Evolutionary conservation across 2,329 filamentous ascomycete genomes (phyloP), one percentile per base, ranked within the genome.

Genomic region (Fusarium brachygibbosum): DNA sequence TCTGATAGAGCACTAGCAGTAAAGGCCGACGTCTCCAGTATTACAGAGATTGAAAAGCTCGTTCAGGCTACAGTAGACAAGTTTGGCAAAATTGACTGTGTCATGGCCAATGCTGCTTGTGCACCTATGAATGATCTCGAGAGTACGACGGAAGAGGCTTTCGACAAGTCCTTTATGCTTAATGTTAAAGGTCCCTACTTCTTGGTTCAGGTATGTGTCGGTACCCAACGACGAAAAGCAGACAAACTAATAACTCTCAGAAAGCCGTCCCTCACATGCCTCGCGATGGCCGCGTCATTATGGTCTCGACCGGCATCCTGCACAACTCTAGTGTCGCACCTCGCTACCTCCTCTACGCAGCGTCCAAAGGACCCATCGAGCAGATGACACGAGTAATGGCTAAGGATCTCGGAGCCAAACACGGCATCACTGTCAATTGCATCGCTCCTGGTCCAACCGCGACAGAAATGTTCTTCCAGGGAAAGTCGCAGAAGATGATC

Each of bases 141-240:
- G 2, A 62, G 59, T 1, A 46, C 59, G 0, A 63, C 57, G 0
- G 57, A 63, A n/a, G 57, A 55, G 2, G 48, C 11, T 0, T 63
- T 63, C 2, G 59, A 63, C 4, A 62, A 54, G 12, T 13, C 59
- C 2, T 63, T 62, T 11, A n/a, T 28, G 3, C 46, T 63, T 0
- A 63, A 63, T 1, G 59, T 62, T 0, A 63, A 62, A 14, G 57
- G 59, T 0, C 59, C 59, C 4, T 63, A 62, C 12, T 62, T 63
- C 1, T 16, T 63, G 0, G 59, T 63, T 2, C 59, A 62, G 3
- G 59, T 42, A 13, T 8, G 40, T 35, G 0, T 3, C 13, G 5
- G 0, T 3, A 1, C 0, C 9, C 0, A 0, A n/a, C 6, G 0
- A 11, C 8, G 1, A 1, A 0, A 2, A 0, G 13, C 2, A 2